phyloP scores from a whole-genome alignment of 768 basidiomycete species.

The Cubamyces sp. region DNA sequence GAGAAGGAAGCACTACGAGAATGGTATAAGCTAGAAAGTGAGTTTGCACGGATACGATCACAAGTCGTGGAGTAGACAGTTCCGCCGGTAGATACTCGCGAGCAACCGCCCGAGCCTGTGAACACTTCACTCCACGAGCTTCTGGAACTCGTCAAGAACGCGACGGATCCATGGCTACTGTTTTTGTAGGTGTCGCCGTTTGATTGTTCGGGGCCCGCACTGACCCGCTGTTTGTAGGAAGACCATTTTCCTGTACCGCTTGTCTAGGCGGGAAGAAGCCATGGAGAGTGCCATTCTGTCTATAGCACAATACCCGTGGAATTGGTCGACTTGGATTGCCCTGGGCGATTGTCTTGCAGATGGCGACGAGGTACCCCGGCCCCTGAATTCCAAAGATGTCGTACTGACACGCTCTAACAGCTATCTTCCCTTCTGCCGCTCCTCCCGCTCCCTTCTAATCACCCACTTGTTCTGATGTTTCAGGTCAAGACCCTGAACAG shows the following conservation, averaged over 20 bases:
- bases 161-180: constrained; percentile 78
- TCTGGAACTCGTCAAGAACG: constrained; percentile 58
- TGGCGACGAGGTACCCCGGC: constrained; percentile 73
- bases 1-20: constrained; percentile 83
- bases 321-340: constrained; percentile 92
- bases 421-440: constrained; percentile 48
- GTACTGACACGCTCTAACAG: constrained; percentile 37
- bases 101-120: constrained; percentile 68
- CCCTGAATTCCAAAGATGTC: constrained; percentile 5
- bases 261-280: constrained; percentile 82
- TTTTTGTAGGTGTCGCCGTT: constrained; percentile 65
- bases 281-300: constrained; percentile 81
- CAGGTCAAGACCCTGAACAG: constrained; percentile 89
- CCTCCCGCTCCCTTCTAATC: constrained; percentile 52
- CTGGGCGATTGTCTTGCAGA: constrained; percentile 81
- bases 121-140: constrained; percentile 62
- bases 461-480: constrained; percentile 70
- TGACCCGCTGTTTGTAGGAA: constrained; percentile 53
- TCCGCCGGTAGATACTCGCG: constrained; percentile 57
- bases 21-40: constrained; percentile 84
- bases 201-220: constrained; percentile 5
- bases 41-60: constrained; percentile 32
- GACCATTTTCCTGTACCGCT: constrained; percentile 78
- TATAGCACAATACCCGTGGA: constrained; percentile 82
- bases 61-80: not conserved